Evolutionary conservation across 1,139 yeast genomes (phyloP), one percentile per base, ranked within the genome.

Genomic region (Sugiyamaella pinicola): DNA sequence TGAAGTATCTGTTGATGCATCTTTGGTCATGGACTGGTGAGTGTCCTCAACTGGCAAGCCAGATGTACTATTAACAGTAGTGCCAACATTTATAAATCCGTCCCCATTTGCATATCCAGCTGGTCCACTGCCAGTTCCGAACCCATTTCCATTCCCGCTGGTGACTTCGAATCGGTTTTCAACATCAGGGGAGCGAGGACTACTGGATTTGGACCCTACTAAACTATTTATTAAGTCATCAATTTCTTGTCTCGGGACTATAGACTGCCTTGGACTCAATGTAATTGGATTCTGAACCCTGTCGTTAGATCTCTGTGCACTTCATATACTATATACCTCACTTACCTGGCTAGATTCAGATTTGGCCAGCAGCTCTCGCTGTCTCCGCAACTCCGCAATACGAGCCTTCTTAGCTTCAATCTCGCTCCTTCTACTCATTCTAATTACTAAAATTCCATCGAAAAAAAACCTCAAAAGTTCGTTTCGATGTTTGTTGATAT

Each of bases 361-460:
- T 21, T 24, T 15, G 1, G 49, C 15, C 12, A 44, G 28, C 35
- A 57, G 61, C 44, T 67, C 71, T 15, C 76, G 66, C 56, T 64
- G 66, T 13, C 72, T 65, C 48, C 75, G 68, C 29, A 79, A 69
- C 59, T 74, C 79, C 39, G 76, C 79, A 38, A 79, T 69, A 47
- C 72, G 71, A 49, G 72, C 79, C 56, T 70, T 68, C 56, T 76
- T 79, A 58, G 76, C 77, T 59, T 77, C 82, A 45, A 76, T 74
- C 57, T 74, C 76, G 28, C 69, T 65, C 54, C 67, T 67, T 53
- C 76, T 63, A 37, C 49, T 46, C 48, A 46, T 38, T 3, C 9
- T 7, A 26, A n/a, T 26, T 26, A 4, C 9, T n/a, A n/a, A n/a
- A n/a, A 26, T 3, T 26, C 12, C 31, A 26, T 22, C 26, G 15